Conservation (phyloP, 78 protist genomes). For the Dictyostelium capitatum region DNA sequence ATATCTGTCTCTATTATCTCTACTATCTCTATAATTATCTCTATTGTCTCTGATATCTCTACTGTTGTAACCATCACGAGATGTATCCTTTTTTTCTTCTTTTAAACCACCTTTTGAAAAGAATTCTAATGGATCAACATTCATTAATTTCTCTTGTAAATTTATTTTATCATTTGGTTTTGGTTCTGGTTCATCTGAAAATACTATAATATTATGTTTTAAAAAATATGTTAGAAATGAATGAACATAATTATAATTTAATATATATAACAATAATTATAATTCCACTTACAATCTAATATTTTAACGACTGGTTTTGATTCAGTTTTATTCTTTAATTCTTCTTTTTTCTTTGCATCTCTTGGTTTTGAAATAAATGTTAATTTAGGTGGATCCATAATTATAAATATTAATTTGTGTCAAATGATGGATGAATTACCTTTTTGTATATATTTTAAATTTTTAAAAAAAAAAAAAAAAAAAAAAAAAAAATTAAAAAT, state of each 20-base stretch:
- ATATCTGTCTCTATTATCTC: neutral
- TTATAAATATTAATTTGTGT: too few species aligned
- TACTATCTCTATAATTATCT: neutral
- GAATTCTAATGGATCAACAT: conserved; percentile 62
- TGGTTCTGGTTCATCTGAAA: conserved; percentile 45
- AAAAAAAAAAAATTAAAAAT: neutral
- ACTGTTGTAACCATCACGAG: neutral
- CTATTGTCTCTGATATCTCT: neutral
- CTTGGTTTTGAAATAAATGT: conserved; percentile 18
- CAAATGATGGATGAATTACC: too few species aligned
- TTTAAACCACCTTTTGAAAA: conserved; percentile 21
- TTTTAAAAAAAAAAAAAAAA: too few species aligned
- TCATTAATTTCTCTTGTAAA: conserved; percentile 43
- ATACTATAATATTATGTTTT: neutral
- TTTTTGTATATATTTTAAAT: neutral
- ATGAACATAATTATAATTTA: neutral
- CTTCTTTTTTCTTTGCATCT: conserved; percentile 7
- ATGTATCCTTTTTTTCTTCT: neutral
- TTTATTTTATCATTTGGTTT: neutral
- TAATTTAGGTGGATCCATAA: conserved; percentile 8
- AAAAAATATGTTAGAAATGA: neutral
- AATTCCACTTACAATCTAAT: conserved; percentile 8
- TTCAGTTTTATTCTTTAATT: neutral
- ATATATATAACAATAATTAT: too few species aligned
- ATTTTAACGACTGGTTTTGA: neutral